A percentile compares a stretch with the other conserved stretches of the same genome.
Conservation (phyloP, 163 green algal species). For the Smithsoniella earleae region DNA sequence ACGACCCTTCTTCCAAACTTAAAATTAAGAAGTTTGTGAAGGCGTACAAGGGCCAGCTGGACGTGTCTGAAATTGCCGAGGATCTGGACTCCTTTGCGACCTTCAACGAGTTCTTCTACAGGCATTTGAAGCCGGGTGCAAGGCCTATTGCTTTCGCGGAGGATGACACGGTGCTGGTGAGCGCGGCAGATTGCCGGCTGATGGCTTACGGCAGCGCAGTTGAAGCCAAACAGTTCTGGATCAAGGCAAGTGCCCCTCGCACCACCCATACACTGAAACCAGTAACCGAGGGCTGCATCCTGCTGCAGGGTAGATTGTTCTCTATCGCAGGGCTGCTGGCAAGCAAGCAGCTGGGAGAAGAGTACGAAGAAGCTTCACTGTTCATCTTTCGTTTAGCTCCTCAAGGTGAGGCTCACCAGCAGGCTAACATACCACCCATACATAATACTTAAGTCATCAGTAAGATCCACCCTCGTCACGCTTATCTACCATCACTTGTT, state of each 20-base stretch:
- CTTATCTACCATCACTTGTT: neutral
- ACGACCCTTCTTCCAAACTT: conserved; percentile 15
- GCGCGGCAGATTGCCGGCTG: conserved; percentile 40
- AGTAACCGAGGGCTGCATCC: no score
- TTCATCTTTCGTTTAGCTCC: conserved; percentile 49
- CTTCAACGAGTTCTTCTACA: conserved; percentile 48
- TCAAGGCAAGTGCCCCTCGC: no score
- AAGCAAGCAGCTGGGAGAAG: conserved; percentile 24
- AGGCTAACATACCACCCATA: no score
- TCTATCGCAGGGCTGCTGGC: conserved; percentile 44
- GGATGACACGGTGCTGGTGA: conserved; percentile 38
- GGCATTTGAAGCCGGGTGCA: conserved; percentile 41
- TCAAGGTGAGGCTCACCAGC: conserved; percentile 22
- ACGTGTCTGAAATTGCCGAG: conserved; percentile 36
- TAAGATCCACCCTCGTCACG: no score
- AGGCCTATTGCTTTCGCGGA: conserved; percentile 37
- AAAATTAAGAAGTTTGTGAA: conserved; percentile 37
- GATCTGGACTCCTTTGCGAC: conserved; percentile 41
- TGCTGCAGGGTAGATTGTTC: conserved; percentile 37
- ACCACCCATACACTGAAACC: no score
- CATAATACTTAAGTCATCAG: no score
- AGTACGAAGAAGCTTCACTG: conserved; percentile 41
- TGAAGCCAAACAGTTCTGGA: conserved; percentile 48
- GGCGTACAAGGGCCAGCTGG: conserved; percentile 33
- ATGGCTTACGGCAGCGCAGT: conserved; percentile 35